These are phyloP conservation scores for Euryodendron excelsum DNA, from an alignment of 148 eudicot species.

Conservation along the genomic window DNA sequence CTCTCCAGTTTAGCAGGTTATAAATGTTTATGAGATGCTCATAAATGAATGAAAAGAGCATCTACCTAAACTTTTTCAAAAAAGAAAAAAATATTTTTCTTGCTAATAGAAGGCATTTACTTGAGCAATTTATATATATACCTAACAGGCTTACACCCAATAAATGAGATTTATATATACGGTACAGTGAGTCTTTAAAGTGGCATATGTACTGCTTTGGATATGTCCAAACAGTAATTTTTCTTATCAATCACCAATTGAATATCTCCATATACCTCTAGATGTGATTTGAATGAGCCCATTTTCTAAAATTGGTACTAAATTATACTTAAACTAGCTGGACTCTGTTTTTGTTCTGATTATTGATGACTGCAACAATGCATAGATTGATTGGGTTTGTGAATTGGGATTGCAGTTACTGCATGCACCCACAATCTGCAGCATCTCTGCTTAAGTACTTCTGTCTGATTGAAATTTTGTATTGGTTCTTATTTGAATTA, in stretches of 20 bases:
- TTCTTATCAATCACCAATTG: not conserved
- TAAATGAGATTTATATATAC: conserved; percentile 11
- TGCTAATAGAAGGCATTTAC: conserved; percentile 13
- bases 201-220: not conserved
- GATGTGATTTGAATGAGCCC: too few relatives aligned
- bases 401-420: too few relatives aligned
- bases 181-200: not conserved
- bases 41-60: conserved; percentile 12
- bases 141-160: conserved; percentile 17
- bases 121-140: conserved; percentile 12
- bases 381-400: too few relatives aligned
- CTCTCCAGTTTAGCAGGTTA: not conserved
- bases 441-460: too few relatives aligned
- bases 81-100: not conserved
- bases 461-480: too few relatives aligned
- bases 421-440: too few relatives aligned
- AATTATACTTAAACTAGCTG: too few relatives aligned
- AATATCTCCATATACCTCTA: too few relatives aligned
- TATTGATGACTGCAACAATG: too few relatives aligned
- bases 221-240: not conserved
- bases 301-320: too few relatives aligned
- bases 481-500: not conserved
- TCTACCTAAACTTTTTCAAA: conserved; percentile 8
- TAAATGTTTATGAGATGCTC: not conserved
- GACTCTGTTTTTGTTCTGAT: too few relatives aligned